Evolutionary conservation across 305 asterid species (phyloP), one percentile per base, ranked within the genome.

Genomic region (Fraxinus floribunda): DNA sequence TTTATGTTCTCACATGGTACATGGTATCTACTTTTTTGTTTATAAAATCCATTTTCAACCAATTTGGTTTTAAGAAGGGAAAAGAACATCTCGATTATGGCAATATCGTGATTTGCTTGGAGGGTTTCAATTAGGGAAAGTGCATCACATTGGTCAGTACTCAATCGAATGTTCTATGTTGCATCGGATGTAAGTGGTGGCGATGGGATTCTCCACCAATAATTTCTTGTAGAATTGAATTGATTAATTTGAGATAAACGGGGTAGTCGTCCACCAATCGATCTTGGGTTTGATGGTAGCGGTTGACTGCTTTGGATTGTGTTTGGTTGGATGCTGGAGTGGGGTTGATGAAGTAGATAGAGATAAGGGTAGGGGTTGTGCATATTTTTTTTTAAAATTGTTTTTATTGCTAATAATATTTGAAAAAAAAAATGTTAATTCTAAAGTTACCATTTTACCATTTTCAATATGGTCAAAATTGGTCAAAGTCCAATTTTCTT

Each of bases 71-170:
- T 75, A 84, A 26, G 7, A 85, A 34, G 7, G 91, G 79, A 29
- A 44, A 55, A 81, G 52, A 78, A 89, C 62, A 84, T 83, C 81
- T 90, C 93, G 22, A 85, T 84, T 64, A 76, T 80, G 11, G 83
- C 64, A 44, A 81, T 86, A 11, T 74, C 78, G 5, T 57, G 84
- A 22, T 80, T 79, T 20, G 80, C 86, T 52, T 81, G 85, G 22
- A 85, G 80, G 71, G 85, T 30, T 44, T 44, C 52, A 44, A 44
- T 2, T 2, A 44, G 5, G 16, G 16, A 41, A 44, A 10, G 52
- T 10, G 15, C 52, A 11, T 44, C 16, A 44, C 15, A 44, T 44
- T 41, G 52, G 52, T 41, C 1, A 9, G 4, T 10, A 41, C 52
- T 41, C 16, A 3, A 10, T 41, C 52, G 4, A 10, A 41, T 9